A percentile compares a stretch with the other conserved stretches of the same genome.
phyloP scores from a whole-genome alignment of 179 eudicot species.

The Pouteria campechiana region DNA sequence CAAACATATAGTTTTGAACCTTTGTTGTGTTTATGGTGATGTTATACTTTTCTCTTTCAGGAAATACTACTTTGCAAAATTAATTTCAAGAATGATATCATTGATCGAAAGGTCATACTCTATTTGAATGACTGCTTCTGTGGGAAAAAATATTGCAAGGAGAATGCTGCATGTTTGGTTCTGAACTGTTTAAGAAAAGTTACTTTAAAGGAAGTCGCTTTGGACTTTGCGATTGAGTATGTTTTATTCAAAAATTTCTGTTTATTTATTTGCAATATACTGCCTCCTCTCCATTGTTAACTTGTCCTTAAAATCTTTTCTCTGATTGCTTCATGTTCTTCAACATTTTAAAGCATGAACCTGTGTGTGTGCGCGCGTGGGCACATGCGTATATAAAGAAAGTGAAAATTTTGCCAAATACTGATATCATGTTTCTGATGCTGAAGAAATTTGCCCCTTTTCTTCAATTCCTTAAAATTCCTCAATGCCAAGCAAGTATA shows the following conservation, averaged over 20 bases:
- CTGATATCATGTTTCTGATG: no score
- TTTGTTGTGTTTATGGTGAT: background rate
- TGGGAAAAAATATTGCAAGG: constrained; percentile 67
- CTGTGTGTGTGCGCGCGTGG: no score
- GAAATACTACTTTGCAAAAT: constrained; percentile 82
- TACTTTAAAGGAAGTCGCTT: constrained; percentile 77
- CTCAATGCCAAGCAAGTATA: no score
- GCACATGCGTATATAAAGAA: no score
- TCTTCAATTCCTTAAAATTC: no score
- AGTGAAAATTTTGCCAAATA: no score
- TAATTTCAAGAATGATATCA: constrained; percentile 58
- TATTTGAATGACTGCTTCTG: constrained; percentile 76
- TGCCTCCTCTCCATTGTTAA: background rate
- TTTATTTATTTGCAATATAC: background rate
- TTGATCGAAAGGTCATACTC: constrained; percentile 67
- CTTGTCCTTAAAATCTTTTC: no score
- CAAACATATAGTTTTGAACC: background rate
- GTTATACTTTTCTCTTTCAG: constrained; percentile 28
- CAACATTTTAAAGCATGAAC: no score
- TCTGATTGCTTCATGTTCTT: no score
- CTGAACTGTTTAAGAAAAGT: constrained; percentile 66
- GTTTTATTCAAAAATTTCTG: no score
- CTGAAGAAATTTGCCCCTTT: no score
- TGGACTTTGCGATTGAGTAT: constrained; percentile 80
- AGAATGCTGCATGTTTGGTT: constrained; percentile 65